phyloP scores from a whole-genome alignment of 768 basidiomycete species.

The Tylopilus felleus region DNA sequence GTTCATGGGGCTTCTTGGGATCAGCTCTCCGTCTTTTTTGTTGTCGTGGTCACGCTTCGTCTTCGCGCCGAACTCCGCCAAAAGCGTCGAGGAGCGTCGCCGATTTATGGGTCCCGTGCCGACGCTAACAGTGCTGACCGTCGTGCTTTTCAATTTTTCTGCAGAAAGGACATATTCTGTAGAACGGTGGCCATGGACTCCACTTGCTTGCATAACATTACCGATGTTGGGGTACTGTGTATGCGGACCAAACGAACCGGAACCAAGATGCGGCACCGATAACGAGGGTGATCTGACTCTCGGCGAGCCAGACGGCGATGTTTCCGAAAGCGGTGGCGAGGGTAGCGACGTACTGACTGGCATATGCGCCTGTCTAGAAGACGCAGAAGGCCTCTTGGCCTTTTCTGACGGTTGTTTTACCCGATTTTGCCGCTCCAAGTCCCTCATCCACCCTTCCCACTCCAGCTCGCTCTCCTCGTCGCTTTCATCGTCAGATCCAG shows the following conservation, averaged over 20 bases:
- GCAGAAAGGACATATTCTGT: slow-evolving; percentile 2
- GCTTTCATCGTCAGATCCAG: slow-evolving; percentile 35
- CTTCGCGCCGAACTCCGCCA: slow-evolving; percentile 2
- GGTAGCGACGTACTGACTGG: slow-evolving; percentile 10
- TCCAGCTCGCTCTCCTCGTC: slow-evolving; percentile 53
- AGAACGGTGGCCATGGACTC: background rate
- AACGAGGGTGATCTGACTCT: slow-evolving; percentile 16
- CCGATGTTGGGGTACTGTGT: slow-evolving; percentile 23
- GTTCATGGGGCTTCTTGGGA: background rate
- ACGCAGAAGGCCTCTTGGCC: background rate
- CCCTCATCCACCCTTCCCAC: slow-evolving; percentile 66
- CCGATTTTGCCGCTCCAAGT: slow-evolving; percentile 42
- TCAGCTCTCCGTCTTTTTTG: background rate
- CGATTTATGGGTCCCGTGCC: slow-evolving; percentile 10
- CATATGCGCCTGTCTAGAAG: slow-evolving; percentile 1
- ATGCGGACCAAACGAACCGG: background rate
- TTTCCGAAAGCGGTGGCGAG: slow-evolving; percentile 29
- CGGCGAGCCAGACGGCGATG: slow-evolving; percentile 23
- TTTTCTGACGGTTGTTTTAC: slow-evolving; percentile 13
- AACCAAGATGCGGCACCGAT: slow-evolving; percentile 2
- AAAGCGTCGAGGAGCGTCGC: slow-evolving; percentile 29
- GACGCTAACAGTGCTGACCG: slow-evolving; percentile 27
- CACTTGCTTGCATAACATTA: slow-evolving; percentile 14
- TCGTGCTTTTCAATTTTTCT: slow-evolving; percentile 11
- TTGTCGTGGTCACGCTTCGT: slow-evolving; percentile 6